These are phyloP conservation scores for Fusarium guadeloupense DNA, from an alignment of 2,329 filamentous ascomycete genomes.

Conservation along the genomic window DNA sequence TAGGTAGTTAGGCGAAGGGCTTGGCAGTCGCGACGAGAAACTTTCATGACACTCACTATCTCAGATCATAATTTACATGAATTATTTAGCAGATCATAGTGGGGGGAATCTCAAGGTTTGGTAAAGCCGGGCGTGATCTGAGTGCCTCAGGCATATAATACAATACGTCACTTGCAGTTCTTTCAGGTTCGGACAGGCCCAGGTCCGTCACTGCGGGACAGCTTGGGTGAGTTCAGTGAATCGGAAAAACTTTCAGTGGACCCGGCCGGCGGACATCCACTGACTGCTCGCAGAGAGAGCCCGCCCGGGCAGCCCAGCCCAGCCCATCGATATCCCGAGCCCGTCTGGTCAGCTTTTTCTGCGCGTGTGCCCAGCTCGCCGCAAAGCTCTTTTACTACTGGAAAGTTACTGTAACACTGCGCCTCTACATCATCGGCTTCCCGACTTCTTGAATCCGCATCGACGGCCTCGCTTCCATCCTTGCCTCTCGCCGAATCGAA, in stretches of 20 bases:
- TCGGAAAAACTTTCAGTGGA: conserved; percentile 47
- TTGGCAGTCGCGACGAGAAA: background rate
- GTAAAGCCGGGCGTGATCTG: background rate
- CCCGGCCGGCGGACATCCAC: conserved; percentile 25
- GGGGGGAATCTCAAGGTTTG: too few species aligned
- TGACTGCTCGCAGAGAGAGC: too few species aligned
- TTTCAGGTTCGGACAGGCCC: too few species aligned
- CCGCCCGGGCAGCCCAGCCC: conserved; percentile 4
- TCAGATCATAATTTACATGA: background rate
- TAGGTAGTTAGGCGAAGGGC: background rate
- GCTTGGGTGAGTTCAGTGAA: conserved; percentile 12
- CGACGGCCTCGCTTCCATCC: conserved; percentile 42
- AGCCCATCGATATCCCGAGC: conserved; percentile 6
- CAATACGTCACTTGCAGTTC: conserved; percentile 6
- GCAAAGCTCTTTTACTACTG: conserved; percentile 39
- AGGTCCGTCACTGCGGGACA: conserved; percentile 4
- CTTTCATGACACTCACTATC: background rate
- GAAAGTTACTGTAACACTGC: conserved; percentile 40
- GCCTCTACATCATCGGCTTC: conserved; percentile 49
- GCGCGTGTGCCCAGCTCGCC: conserved; percentile 46
- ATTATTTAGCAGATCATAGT: background rate
- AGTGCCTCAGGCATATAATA: conserved; percentile 40
- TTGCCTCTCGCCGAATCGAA: conserved; percentile 39
- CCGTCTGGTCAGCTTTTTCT: conserved; percentile 45
- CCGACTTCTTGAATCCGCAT: conserved; percentile 39